Conservation (phyloP, 2,329 filamentous ascomycete species). For the Fusarium palustre region DNA sequence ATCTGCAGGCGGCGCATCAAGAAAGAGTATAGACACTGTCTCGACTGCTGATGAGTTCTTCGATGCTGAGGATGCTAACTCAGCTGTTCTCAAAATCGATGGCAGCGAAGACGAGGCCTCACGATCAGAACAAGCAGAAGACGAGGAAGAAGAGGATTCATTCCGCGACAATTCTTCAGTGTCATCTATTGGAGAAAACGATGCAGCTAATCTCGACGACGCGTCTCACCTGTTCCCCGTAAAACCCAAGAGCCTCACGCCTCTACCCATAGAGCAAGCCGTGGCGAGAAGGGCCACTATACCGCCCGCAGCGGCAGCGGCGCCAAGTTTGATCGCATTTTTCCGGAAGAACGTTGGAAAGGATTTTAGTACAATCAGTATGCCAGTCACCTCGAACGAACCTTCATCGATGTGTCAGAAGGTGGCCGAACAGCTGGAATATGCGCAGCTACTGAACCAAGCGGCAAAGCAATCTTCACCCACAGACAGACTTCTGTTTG, state of each 20-base stretch:
- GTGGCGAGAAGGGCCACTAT: constrained; percentile 78
- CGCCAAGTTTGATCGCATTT: constrained; percentile 93
- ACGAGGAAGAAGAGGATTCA: constrained; percentile 62
- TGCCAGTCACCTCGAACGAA: constrained; percentile 97
- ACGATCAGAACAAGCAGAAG: constrained; percentile 64
- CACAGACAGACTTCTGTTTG: constrained; percentile 80
- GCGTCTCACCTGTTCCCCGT: constrained; percentile 75
- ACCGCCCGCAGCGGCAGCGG: constrained; percentile 78
- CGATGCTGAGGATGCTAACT: constrained; percentile 77
- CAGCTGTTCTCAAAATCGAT: constrained; percentile 79
- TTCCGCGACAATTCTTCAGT: constrained; percentile 68
- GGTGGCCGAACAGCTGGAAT: constrained; percentile 90
- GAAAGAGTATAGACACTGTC: constrained; percentile 82
- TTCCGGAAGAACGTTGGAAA: constrained; percentile 98
- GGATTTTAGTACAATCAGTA: constrained; percentile 94
- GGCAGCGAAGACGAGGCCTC: constrained; percentile 76
- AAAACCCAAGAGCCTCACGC: constrained; percentile 79
- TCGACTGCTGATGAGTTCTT: constrained; percentile 90
- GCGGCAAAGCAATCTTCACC: constrained; percentile 72
- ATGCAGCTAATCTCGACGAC: constrained; percentile 69
- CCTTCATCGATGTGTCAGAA: constrained; percentile 89
- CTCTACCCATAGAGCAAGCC: constrained; percentile 76
- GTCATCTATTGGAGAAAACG: constrained; percentile 70
- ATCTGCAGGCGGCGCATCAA: constrained; percentile 59
- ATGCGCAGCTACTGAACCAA: constrained; percentile 83